Percentiles rank a stretch among this genome's conserved stretches.
These are phyloP conservation scores for Penicillium sp. DNA, from an alignment of 2,329 filamentous ascomycete species.

Conservation along the genomic window DNA sequence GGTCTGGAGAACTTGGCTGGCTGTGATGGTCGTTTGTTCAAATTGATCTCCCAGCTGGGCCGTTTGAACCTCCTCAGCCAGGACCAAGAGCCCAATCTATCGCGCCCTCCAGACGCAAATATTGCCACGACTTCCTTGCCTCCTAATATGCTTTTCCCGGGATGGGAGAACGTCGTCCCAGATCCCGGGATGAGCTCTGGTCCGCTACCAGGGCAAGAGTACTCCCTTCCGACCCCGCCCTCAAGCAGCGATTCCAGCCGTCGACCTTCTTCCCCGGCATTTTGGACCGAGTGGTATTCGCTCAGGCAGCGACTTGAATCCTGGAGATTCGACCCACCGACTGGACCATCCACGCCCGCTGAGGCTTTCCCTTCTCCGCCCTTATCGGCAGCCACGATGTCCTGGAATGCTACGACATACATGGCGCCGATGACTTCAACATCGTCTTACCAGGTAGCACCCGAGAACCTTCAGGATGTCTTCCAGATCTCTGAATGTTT, in stretches of 20 bases:
- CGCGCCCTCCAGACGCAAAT: constrained; percentile 25
- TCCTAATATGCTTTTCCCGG: constrained; percentile 35
- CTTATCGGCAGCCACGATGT: constrained; percentile 17
- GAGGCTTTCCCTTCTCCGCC: constrained; percentile 21
- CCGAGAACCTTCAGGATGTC: constrained; percentile 70
- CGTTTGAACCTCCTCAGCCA: constrained; percentile 84
- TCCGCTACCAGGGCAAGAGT: constrained; percentile 20
- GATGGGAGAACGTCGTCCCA: constrained; percentile 17
- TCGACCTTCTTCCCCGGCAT: constrained; percentile 43
- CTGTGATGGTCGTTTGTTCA: constrained; percentile 85
- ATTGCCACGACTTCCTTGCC: constrained; percentile 35
- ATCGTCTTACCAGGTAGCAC: constrained; percentile 41
- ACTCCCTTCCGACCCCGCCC: constrained; percentile 34
- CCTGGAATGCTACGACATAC: constrained; percentile 26
- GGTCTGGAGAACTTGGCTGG: constrained; percentile 83
- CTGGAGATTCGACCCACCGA: constrained; percentile 69
- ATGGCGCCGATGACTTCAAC: constrained; percentile 32
- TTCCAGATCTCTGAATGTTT: constrained; percentile 86
- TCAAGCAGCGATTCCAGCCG: constrained; percentile 21
- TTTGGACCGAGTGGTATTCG: constrained; percentile 86
- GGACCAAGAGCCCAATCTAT: constrained; percentile 46
- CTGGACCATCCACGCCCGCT: constrained; percentile 14
- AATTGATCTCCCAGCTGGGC: constrained; percentile 78
- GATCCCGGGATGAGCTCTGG: constrained; percentile 44
- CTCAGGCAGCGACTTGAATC: constrained; percentile 73